Evolutionary conservation across 2,329 filamentous ascomycete genomes (phyloP).

Genomic region (Aureobasidium sp.): DNA sequence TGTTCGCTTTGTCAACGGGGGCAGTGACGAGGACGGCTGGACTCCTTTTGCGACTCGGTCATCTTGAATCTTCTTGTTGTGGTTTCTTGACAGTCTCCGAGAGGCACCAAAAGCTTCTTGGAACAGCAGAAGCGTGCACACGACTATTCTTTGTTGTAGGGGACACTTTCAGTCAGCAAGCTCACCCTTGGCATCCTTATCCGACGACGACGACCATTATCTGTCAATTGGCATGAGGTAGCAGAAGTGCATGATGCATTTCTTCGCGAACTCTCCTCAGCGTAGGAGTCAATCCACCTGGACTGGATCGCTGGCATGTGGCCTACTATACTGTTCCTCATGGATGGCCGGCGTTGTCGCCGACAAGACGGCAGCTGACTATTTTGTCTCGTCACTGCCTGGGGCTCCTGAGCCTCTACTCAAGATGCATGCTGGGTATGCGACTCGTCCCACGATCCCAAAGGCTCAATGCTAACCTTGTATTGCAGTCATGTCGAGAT

Average conservation of each 20-base stretch:
- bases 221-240: slow-evolving; percentile 7
- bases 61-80: background rate
- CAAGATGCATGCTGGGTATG: slow-evolving; percentile 98
- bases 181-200: slow-evolving; percentile 7
- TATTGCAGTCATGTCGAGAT: slow-evolving; percentile 77
- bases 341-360: slow-evolving; percentile 25
- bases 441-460: slow-evolving; percentile 18
- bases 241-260: slow-evolving; percentile 5
- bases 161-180: background rate
- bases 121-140: background rate
- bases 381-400: slow-evolving; percentile 79
- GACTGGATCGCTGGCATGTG: slow-evolving; percentile 5
- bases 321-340: slow-evolving; percentile 14
- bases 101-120: background rate
- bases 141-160: background rate
- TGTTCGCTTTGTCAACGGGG: slow-evolving; percentile 5
- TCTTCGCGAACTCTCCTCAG: background rate
- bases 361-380: slow-evolving; percentile 67
- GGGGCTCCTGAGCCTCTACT: slow-evolving; percentile 73
- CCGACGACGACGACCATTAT: background rate
- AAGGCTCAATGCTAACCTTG: slow-evolving; percentile 11
- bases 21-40: background rate
- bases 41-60: background rate
- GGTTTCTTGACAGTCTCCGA: background rate
- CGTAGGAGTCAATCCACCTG: background rate